Conservation (phyloP, 306 rosid species). For the Prinsepia uniflora region DNA sequence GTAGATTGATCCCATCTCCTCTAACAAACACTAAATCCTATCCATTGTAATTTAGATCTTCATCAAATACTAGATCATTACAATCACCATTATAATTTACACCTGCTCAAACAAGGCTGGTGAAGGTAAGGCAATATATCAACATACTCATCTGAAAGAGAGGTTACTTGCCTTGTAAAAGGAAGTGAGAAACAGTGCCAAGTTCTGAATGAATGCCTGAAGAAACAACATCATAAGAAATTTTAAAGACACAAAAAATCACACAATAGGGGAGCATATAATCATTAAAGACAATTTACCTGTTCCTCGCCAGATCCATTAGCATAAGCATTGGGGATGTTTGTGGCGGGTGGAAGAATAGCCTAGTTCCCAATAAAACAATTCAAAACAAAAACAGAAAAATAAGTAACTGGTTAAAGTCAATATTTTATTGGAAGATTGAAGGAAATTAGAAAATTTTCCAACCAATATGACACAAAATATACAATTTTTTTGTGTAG, state of each 20-base stretch:
- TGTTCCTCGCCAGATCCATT: conserved; percentile 86
- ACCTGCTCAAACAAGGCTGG: background rate
- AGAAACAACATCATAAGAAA: conserved; percentile 11
- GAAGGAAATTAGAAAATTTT: background rate
- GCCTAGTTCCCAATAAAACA: conserved; percentile 33
- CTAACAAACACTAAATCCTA: background rate
- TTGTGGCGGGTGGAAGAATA: conserved; percentile 72
- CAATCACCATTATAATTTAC: background rate
- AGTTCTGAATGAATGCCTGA: conserved; percentile 90
- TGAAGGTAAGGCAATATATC: background rate
- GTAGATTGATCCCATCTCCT: background rate
- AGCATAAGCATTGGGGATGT: conserved; percentile 87
- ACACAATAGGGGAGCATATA: background rate
- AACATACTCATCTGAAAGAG: background rate
- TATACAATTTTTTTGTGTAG: background rate
- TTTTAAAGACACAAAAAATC: background rate
- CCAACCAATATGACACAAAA: background rate
- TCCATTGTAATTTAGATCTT: background rate
- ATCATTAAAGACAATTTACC: conserved; percentile 35
- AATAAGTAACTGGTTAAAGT: background rate
- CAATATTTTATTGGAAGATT: background rate
- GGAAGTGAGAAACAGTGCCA: conserved; percentile 92
- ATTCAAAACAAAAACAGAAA: conserved; percentile 4
- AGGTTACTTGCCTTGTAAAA: conserved; percentile 61
- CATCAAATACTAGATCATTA: background rate